A percentile compares a stretch with the other conserved stretches of the same genome.
phyloP scores from a whole-genome alignment of 768 basidiomycete species.

The Lactarius hatsudake region DNA sequence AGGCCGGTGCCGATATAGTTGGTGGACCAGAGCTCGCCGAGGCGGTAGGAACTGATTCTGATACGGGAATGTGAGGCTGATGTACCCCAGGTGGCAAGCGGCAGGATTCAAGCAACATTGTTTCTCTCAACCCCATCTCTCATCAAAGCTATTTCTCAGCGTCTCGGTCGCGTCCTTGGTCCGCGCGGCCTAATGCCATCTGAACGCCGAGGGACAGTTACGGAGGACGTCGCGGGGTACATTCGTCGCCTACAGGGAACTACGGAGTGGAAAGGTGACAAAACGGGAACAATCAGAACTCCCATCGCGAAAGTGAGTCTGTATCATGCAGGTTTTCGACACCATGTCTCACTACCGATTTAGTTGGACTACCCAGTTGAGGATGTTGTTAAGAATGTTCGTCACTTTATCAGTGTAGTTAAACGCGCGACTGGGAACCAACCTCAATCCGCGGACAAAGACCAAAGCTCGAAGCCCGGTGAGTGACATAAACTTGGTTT shows the following conservation, averaged over 20 bases:
- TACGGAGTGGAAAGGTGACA: slow-evolving; percentile 93
- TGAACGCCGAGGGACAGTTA: slow-evolving; percentile 90
- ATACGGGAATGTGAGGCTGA: slow-evolving; percentile 14
- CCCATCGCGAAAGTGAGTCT: slow-evolving; percentile 70
- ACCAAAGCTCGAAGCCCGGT: slow-evolving; percentile 46
- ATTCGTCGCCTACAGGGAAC: slow-evolving; percentile 76
- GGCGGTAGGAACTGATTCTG: slow-evolving; percentile 52
- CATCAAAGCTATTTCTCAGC: slow-evolving; percentile 73
- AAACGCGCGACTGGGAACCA: slow-evolving; percentile 72
- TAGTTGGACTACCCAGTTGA: slow-evolving; percentile 73
- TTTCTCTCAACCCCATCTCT: slow-evolving; percentile 82
- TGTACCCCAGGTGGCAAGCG: slow-evolving; percentile 58
- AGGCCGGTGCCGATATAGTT: slow-evolving; percentile 85
- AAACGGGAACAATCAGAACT: slow-evolving; percentile 76
- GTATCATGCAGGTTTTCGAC: slow-evolving; percentile 8
- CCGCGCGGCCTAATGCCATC: slow-evolving; percentile 96
- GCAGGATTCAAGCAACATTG: slow-evolving; percentile 74
- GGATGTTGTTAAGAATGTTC: slow-evolving; percentile 77
- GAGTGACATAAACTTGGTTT: slow-evolving; percentile 18
- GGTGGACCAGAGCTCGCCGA: slow-evolving; percentile 89
- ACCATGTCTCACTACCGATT: background rate
- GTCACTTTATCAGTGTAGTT: slow-evolving; percentile 70
- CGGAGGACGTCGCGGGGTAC: slow-evolving; percentile 81
- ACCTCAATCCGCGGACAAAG: slow-evolving; percentile 46
- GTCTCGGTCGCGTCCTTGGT: slow-evolving; percentile 74